Evolutionary conservation across 805 yeast genomes (phyloP), one percentile per base, ranked within the genome.

Genomic region (Blastobotrys attinorum): DNA sequence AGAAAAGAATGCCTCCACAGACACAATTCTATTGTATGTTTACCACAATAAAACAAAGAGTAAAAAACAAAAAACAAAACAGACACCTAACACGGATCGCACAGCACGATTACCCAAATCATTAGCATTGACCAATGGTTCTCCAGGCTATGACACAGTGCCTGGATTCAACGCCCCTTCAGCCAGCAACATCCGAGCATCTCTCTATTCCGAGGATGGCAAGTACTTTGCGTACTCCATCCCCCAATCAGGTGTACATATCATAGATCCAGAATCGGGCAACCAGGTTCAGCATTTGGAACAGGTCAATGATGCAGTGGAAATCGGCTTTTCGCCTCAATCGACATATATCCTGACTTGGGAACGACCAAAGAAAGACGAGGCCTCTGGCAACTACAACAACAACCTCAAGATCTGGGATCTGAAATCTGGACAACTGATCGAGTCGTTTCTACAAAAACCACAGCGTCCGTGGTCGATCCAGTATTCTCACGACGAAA

Each of bases 401-500:
- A 78, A 86, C 49, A 92, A 92, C 64, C 86, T 90, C 50, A 77
- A 78, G 58, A 73, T 92, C 46, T 87, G 83, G 76, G 73, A 77
- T 51, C 65, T 83, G 40, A 62, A 62, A 36, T 65, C 67, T 21
- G 72, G 72, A 34, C 67, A 66, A 43, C 65, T 76, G 41, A 66
- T 77, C 41, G 75, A 73, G 47, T 73, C 78, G 50, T 88, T 83
- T 72, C 70, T 82, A 41, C 83, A 85, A 52, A 85, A 83, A 64
- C 78, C 79, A 41, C 97, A 90, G 67, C 76, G 78, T 49, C 90
- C 90, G 21, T 90, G 97, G 97, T 59, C 63, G 39, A 83, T 94
- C n/a, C 95, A 87, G 65, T 88, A 81, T 62, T 83, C 94, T 6
- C 72, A 74, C 47, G 92, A 88, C 62, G 96, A 88, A 69, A 70